Evolutionary conservation across 805 yeast genomes (phyloP).

Genomic region (Saccharomycopsis sp.): DNA sequence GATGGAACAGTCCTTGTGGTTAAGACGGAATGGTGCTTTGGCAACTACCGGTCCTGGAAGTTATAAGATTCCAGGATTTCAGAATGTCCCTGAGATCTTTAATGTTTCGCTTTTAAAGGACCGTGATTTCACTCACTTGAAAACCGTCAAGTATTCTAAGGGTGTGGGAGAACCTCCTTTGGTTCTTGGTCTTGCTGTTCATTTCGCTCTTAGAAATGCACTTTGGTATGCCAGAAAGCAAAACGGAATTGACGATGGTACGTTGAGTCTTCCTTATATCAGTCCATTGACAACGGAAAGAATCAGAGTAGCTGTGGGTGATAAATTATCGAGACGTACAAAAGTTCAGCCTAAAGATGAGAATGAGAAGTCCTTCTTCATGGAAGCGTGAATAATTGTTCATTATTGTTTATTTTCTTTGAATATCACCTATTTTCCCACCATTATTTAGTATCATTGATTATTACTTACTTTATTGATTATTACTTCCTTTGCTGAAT

Average conservation of each 20-base stretch:
- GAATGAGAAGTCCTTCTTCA: conserved; percentile 30
- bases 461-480: too few relatives aligned
- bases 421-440: too few relatives aligned
- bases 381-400: conserved; percentile 27
- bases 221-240: conserved; percentile 31
- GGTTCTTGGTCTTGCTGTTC: conserved; percentile 36
- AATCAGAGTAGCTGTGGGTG: conserved; percentile 36
- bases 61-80: conserved; percentile 44
- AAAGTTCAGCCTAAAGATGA: conserved; percentile 30
- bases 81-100: conserved; percentile 41
- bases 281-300: conserved; percentile 41
- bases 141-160: conserved; percentile 38
- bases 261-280: conserved; percentile 27
- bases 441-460: too few relatives aligned
- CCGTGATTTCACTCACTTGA: conserved; percentile 37
- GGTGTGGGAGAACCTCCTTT: conserved; percentile 49
- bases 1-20: conserved; percentile 43
- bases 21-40: conserved; percentile 34
- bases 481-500: too few relatives aligned
- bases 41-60: conserved; percentile 44
- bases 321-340: conserved; percentile 28
- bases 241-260: conserved; percentile 26
- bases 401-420: too few relatives aligned
- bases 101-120: conserved; percentile 36
- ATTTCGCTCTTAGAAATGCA: conserved; percentile 41